A percentile compares a stretch with the other conserved stretches of the same genome.
phyloP scores from a whole-genome alignment of 345 rosid species.

The Brassica rapa region DNA sequence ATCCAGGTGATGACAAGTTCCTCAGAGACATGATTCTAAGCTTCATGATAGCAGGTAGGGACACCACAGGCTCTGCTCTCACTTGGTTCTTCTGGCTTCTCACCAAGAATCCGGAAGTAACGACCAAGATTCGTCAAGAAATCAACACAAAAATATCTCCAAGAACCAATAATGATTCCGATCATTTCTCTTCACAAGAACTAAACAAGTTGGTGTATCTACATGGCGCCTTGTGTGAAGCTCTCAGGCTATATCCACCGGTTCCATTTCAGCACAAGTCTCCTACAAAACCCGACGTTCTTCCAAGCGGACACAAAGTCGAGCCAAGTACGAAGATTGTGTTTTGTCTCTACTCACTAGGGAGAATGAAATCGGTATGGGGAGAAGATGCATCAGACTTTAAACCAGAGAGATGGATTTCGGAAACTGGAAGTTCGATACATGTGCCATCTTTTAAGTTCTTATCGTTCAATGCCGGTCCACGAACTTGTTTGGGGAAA shows the following conservation, averaged over 20 bases:
- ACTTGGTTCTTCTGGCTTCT: constrained; percentile 38
- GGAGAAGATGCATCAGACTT: constrained; percentile 24
- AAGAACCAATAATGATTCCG: neutral
- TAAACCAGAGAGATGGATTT: neutral
- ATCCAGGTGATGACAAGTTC: constrained; percentile 23
- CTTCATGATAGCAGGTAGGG: constrained; percentile 38
- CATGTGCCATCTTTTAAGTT: neutral
- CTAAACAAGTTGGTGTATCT: constrained; percentile 42
- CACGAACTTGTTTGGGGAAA: neutral
- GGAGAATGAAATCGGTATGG: constrained; percentile 27
- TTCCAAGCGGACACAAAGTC: constrained; percentile 39
- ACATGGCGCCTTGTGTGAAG: constrained; percentile 43
- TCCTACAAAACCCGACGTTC: constrained; percentile 31
- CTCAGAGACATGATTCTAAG: constrained; percentile 39
- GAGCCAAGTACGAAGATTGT: constrained; percentile 29
- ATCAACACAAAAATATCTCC: constrained; percentile 24
- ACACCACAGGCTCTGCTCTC: constrained; percentile 34
- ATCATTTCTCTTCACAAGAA: constrained; percentile 10
- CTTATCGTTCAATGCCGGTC: neutral
- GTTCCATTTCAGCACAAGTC: constrained; percentile 37
- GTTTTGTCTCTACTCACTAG: constrained; percentile 36
- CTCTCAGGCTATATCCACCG: constrained; percentile 39
- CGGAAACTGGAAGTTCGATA: neutral
- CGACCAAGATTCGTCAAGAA: constrained; percentile 39
- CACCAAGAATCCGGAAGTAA: constrained; percentile 27